These are phyloP conservation scores for Eragrostis tef DNA, from an alignment of 202 grass and related monocot genomes.

Conservation along the genomic window DNA sequence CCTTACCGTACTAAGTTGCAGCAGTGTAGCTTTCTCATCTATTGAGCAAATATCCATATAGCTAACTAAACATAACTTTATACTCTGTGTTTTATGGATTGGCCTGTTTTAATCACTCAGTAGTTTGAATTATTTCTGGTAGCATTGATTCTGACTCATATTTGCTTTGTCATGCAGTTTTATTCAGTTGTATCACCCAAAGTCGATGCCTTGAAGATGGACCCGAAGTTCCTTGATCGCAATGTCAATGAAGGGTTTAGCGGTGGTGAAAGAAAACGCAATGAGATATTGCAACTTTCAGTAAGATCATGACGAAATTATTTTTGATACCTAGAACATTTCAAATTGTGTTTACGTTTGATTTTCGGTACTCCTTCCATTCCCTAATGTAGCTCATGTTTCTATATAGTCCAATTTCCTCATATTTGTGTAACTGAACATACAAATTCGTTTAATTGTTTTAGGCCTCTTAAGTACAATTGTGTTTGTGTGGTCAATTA, in stretches of 20 bases:
- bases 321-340: neutral
- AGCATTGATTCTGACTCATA: conserved; percentile 26
- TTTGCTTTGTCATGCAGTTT: conserved; percentile 62
- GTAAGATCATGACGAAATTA: conserved; percentile 52
- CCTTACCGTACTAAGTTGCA: conserved; percentile 1
- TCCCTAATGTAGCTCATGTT: neutral
- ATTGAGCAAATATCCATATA: neutral
- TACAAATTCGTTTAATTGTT: conserved; percentile 1
- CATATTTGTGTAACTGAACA: neutral
- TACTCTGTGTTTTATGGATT: neutral
- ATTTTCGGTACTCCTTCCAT: conserved; percentile 18
- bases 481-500: neutral
- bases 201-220: conserved; percentile 77
- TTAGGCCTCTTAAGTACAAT: neutral
- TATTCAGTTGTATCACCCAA: conserved; percentile 71
- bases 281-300: conserved; percentile 96
- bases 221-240: conserved; percentile 78
- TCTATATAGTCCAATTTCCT: neutral
- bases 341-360: conserved; percentile 27
- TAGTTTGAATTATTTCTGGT: conserved; percentile 9
- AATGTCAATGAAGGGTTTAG: conserved; percentile 98
- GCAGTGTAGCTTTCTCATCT: neutral
- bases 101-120: neutral
- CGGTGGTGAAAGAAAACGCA: conserved; percentile 95
- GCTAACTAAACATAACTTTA: neutral